Evolutionary conservation across 2,329 filamentous ascomycete species (phyloP).

Genomic region (Beauveria scarabaeidicola): DNA sequence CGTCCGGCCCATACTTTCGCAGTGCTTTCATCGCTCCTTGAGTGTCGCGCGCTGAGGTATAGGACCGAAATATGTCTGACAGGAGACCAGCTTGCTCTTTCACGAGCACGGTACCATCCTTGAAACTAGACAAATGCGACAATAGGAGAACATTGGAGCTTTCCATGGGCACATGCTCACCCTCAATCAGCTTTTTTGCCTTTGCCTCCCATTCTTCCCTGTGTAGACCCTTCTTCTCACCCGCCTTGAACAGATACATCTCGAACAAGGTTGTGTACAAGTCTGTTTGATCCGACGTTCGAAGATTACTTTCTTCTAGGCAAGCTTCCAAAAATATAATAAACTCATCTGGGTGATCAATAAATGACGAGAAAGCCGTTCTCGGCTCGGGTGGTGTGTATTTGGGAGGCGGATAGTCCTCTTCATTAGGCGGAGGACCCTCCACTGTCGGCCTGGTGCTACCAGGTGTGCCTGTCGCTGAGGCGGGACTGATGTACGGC

Average conservation of each 20-base stretch:
- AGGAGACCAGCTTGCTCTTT: conserved; percentile 87
- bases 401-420: conserved; percentile 38
- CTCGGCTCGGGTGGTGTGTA: conserved; percentile 78
- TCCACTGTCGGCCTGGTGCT: conserved; percentile 40
- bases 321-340: conserved; percentile 89
- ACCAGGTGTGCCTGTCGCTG: conserved; percentile 41
- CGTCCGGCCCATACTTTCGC: conserved; percentile 81
- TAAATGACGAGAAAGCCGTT: conserved; percentile 90
- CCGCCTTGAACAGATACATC: conserved; percentile 91
- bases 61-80: conserved; percentile 94
- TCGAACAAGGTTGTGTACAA: conserved; percentile 94
- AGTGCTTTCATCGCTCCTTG: conserved; percentile 82
- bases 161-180: conserved; percentile 74
- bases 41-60: conserved; percentile 87
- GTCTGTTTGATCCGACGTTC: conserved; percentile 68
- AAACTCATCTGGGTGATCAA: conserved; percentile 87
- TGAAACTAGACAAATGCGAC: conserved; percentile 85
- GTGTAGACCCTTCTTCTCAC: conserved; percentile 56
- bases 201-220: conserved; percentile 81
- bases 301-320: conserved; percentile 61
- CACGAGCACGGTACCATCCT: conserved; percentile 82
- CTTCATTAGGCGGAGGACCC: conserved; percentile 40
- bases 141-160: conserved; percentile 89
- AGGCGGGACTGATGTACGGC: conserved; percentile 66
- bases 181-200: conserved; percentile 80